Evolutionary conservation across 345 rosid genomes (phyloP).

Genomic region (Brassica napus): DNA sequence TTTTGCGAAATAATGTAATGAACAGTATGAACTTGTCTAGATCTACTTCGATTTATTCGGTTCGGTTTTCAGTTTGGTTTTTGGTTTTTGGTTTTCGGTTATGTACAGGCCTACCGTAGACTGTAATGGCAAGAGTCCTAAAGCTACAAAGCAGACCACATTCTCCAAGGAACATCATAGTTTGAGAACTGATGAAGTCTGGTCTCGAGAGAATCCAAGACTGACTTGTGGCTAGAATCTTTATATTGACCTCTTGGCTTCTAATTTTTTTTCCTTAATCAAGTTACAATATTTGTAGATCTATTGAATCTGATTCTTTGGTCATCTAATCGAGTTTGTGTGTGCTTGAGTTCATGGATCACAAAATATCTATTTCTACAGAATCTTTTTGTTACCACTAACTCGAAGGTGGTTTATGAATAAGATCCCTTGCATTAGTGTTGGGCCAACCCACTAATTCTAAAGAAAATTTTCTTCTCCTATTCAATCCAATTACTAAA

Average conservation of each 20-base stretch:
- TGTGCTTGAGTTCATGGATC: background rate
- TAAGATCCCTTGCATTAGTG: background rate
- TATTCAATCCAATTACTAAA: background rate
- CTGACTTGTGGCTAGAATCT: background rate
- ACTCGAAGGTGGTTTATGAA: background rate
- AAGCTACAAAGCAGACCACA: background rate
- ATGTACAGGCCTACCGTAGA: background rate
- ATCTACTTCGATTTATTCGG: too few species aligned
- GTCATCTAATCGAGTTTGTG: background rate
- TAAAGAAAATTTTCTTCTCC: background rate
- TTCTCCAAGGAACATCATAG: background rate
- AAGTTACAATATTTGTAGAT: background rate
- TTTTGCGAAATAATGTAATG: background rate
- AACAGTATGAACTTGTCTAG: background rate
- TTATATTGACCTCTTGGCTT: background rate
- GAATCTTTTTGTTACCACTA: background rate
- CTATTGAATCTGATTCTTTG: background rate
- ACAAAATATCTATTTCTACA: background rate
- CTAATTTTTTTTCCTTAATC: background rate
- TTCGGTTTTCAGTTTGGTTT: too few species aligned
- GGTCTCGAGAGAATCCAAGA: background rate
- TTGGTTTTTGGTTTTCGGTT: background rate
- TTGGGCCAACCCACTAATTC: background rate
- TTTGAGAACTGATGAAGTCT: background rate
- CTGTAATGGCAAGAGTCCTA: conserved; percentile 3